A percentile compares a stretch with the other conserved stretches of the same genome.
These are phyloP conservation scores for Paspalum vaginatum DNA, from an alignment of 176 grass and related monocot species.

Conservation along the genomic window DNA sequence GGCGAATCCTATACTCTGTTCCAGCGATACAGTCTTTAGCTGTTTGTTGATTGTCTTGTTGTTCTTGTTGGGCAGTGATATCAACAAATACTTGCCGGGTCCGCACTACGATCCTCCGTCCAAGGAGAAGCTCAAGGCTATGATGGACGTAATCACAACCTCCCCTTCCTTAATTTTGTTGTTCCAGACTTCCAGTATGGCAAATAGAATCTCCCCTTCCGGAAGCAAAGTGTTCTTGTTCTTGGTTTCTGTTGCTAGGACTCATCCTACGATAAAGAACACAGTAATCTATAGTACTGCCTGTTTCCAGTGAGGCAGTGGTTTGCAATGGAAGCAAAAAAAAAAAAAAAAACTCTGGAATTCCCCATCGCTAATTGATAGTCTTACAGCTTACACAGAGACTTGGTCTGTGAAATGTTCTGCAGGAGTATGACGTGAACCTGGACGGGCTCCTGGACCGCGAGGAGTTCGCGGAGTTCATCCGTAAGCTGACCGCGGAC, in stretches of 20 bases:
- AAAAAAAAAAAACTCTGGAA: no score
- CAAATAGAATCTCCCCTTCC: slow-evolving; percentile 6
- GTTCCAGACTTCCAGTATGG: slow-evolving; percentile 3
- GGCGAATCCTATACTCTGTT: neutral
- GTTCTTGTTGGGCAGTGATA: slow-evolving; percentile 57
- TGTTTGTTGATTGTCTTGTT: neutral
- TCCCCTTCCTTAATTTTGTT: neutral
- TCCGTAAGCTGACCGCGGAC: slow-evolving; percentile 81
- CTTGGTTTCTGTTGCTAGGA: neutral
- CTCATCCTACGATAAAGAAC: neutral
- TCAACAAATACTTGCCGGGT: slow-evolving; percentile 92
- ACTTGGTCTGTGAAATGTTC: neutral
- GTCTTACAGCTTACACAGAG: no score
- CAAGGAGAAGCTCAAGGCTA: slow-evolving; percentile 68
- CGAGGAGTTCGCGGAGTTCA: slow-evolving; percentile 92
- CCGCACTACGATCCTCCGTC: slow-evolving; percentile 90
- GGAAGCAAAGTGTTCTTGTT: slow-evolving; percentile 27
- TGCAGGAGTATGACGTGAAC: slow-evolving; percentile 76
- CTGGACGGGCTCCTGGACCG: slow-evolving; percentile 83
- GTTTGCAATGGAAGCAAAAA: neutral
- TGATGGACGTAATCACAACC: slow-evolving; percentile 60
- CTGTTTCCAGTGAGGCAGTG: neutral
- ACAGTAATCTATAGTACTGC: neutral
- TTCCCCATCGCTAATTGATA: neutral
- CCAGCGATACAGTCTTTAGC: neutral